phyloP scores from a whole-genome alignment of 2,329 filamentous ascomycete species.

The Arthrobotrys sinensis region DNA sequence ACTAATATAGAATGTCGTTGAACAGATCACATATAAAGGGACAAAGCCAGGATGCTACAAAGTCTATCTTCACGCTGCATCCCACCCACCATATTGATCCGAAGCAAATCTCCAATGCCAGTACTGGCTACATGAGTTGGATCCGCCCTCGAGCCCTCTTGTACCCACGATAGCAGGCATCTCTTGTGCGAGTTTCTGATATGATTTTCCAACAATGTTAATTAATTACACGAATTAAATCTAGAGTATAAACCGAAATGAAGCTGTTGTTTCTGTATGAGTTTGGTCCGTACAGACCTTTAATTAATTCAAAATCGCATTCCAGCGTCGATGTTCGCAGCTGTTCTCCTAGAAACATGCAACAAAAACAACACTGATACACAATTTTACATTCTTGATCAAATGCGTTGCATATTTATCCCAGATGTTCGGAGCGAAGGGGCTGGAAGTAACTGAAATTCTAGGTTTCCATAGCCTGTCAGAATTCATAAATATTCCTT shows the following conservation, averaged over 20 bases:
- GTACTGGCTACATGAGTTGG: too few species aligned
- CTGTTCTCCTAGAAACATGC: constrained; percentile 9
- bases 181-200: too few species aligned
- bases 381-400: not conserved
- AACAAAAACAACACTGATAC: constrained; percentile 27
- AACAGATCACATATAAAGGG: constrained; percentile 36
- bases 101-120: not conserved
- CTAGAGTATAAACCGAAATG: not conserved
- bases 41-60: constrained; percentile 11
- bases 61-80: constrained; percentile 35
- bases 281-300: not conserved
- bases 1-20: too few species aligned
- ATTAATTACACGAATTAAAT: not conserved
- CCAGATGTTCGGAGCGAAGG: not conserved
- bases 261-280: not conserved
- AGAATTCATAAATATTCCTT: not conserved
- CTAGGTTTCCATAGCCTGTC: not conserved
- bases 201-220: not conserved
- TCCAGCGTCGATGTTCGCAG: not conserved
- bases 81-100: constrained; percentile 34
- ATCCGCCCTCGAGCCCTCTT: too few species aligned
- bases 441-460: not conserved
- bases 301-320: not conserved
- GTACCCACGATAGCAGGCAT: too few species aligned
- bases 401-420: constrained; percentile 2